Base-by-base conservation (phyloP, 2,329 filamentous ascomycete genomes). In the Trichoderma semiorbis region DNA sequence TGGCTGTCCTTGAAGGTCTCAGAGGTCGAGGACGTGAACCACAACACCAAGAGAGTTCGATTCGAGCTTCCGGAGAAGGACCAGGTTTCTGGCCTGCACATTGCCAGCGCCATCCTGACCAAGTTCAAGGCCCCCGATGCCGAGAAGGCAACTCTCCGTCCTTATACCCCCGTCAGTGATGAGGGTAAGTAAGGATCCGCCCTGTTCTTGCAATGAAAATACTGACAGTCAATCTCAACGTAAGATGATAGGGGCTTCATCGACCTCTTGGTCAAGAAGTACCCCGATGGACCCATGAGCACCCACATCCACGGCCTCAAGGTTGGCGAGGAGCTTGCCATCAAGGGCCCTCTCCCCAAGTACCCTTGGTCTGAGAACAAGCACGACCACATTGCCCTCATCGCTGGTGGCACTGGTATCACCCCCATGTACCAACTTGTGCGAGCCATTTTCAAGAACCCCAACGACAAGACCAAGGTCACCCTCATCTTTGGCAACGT, bases 401-500 rank as follows among this genome's bases (percentile, higher is more conserved):
- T 99, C 74, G 94, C 95, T n/a, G 96, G 96, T 78, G 96, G 96
- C 75, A 98, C 96, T 8, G 96, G 96, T 73, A 97, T 99, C 82
- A 96, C 96, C 12, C 96, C 96, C 76, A 98, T 98, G 95, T 98
- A 93, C 87, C 96, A 99, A 87, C 90, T 99, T 60, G 87, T 90
- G 75, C 93, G 93, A 74, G 88, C 91, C 79, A 97, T 99, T 84
- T 97, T 98, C 90, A 93, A 92, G 84, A 97, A 98, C 89, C 94
- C 95, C 73, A 89, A 93, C 57, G 96, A 99, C 85, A 95, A 96
- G 89, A 99, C 96, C 78, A 97, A 97, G 87, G 94, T 99, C 55
- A 98, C 95, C 7, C 90, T 99, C 36, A 89, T 99, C 47, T 98
- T 95, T 79, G 96, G 94, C 76, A 99, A 98, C 85, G 84, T 98